Evolutionary conservation across 2,329 filamentous ascomycete species (phyloP), one percentile per base, ranked within the genome.

Genomic region (Ascochyta viciae-villosae): DNA sequence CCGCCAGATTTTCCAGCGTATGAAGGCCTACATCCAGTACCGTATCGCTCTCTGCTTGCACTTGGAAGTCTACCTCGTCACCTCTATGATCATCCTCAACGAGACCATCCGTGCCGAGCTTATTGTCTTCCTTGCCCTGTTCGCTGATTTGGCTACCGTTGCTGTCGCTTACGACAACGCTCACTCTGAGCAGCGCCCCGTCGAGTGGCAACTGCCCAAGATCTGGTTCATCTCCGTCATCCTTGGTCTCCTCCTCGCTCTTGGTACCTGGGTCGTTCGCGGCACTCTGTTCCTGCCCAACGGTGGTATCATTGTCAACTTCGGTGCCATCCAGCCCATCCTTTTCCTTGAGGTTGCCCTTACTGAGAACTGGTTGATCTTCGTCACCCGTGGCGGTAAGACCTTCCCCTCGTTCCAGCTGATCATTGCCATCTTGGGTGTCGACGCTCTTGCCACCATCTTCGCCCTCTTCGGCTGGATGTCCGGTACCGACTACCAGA

Each of bases 131-230:
- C 86, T 92, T 64, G 89, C 89, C 58, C 82, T 92, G 26, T 92
- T 92, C 78, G 89, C 89, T 65, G 89, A 92, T 83, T 79, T 92
- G 77, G 89, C 89, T 58, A 92, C 89, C 61, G 89, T 92, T 63
- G 89, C 89, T 57, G 86, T 91, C 54, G 89, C 89, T 44, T 91
- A 91, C 80, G 89, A 92, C 73, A 91, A 91, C 74, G 89, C 89
- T 42, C 87, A 90, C 79, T 90, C 87, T 68, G 89, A 92, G 72
- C 82, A 82, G 58, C 86, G 89, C 35, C 89, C 89, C 13, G 89
- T 91, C 68, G 89, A 91, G 76, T 92, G 89, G 89, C 89, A 92
- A 78, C 76, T 92, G 62, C 88, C 89, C 62, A 92, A 91, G 83
- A 91, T 91, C 73, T 91, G 89, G 89, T 83, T 91, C 64, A 90